Percentiles rank a stretch among this genome's conserved stretches.
Conservation (phyloP, 345 rosid species). For the Brassica napus region DNA sequence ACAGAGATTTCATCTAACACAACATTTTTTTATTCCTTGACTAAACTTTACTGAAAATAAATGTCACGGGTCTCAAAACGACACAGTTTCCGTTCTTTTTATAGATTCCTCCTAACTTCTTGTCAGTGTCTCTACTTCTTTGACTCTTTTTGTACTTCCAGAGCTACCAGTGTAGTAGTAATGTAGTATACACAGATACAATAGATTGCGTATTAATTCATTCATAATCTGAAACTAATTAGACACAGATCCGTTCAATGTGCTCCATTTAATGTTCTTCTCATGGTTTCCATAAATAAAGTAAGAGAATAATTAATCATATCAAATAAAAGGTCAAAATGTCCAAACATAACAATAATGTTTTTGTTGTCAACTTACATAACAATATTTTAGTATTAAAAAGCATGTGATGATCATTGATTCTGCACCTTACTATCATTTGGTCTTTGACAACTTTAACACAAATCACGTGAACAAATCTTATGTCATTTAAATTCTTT, state of each 20-base stretch:
- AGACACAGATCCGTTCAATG: conserved; percentile 35
- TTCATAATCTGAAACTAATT: not conserved
- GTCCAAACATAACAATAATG: not conserved
- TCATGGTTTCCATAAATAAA: conserved; percentile 10
- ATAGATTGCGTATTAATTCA: not conserved
- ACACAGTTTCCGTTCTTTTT: conserved; percentile 23
- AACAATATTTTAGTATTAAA: not conserved
- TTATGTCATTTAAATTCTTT: conserved; percentile 14
- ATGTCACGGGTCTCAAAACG: conserved; percentile 39
- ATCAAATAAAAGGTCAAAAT: conserved; percentile 28
- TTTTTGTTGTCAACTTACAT: not conserved
- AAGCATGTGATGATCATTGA: conserved; percentile 24
- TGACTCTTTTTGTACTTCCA: conserved; percentile 3
- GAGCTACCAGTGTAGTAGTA: not conserved
- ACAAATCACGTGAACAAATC: conserved; percentile 36
- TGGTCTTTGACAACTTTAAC: conserved; percentile 24
- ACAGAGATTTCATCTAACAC: conserved; percentile 30
- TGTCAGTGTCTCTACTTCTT: conserved; percentile 26
- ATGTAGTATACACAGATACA: not conserved
- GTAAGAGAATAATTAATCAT: conserved; percentile 8
- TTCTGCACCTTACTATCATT: conserved; percentile 27
- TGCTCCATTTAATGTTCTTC: conserved; percentile 24
- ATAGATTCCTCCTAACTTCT: conserved; percentile 10
- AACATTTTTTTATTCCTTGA: conserved; percentile 26
- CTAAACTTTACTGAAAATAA: not conserved